A percentile compares a stretch with the other conserved stretches of the same genome.
Conservation (phyloP, 2,329 filamentous ascomycete species). For the Fusarium euwallaceae region DNA sequence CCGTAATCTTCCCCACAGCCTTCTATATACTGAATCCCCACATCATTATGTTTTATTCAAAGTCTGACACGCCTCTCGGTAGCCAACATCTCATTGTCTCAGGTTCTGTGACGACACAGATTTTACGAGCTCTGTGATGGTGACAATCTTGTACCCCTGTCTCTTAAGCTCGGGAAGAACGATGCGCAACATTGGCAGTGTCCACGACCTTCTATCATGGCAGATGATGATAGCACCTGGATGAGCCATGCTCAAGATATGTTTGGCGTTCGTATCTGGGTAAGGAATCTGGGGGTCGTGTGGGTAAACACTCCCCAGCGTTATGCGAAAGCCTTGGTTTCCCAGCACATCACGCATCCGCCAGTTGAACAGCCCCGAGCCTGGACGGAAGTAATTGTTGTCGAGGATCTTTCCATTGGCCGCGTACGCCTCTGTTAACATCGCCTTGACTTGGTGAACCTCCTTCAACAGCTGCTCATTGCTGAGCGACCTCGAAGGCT, state of each 20-base stretch:
- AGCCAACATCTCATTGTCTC: constrained; percentile 20
- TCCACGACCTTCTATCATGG: constrained; percentile 89
- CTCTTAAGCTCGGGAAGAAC: constrained; percentile 79
- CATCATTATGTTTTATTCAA: background rate
- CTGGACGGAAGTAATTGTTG: constrained; percentile 82
- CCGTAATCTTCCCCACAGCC: background rate
- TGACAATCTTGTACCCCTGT: constrained; percentile 79
- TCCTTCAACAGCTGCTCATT: constrained; percentile 71
- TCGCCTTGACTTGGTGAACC: constrained; percentile 73
- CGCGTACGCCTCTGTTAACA: constrained; percentile 70
- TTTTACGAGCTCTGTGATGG: constrained; percentile 75
- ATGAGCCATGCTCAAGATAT: constrained; percentile 83
- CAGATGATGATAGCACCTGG: constrained; percentile 87
- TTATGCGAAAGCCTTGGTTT: constrained; percentile 75
- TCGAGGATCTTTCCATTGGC: constrained; percentile 60
- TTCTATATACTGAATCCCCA: background rate
- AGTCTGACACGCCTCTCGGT: background rate
- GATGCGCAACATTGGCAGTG: constrained; percentile 79
- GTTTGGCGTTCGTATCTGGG: constrained; percentile 77
- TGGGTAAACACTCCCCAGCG: constrained; percentile 88
- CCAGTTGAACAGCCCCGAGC: constrained; percentile 84
- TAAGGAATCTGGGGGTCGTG: constrained; percentile 89
- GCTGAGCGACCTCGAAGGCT: constrained; percentile 75
- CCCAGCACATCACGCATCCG: constrained; percentile 74
- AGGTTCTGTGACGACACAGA: constrained; percentile 47